Base-by-base conservation (phyloP, 495 filamentous ascomycete genomes). In the Darksidea phi region DNA sequence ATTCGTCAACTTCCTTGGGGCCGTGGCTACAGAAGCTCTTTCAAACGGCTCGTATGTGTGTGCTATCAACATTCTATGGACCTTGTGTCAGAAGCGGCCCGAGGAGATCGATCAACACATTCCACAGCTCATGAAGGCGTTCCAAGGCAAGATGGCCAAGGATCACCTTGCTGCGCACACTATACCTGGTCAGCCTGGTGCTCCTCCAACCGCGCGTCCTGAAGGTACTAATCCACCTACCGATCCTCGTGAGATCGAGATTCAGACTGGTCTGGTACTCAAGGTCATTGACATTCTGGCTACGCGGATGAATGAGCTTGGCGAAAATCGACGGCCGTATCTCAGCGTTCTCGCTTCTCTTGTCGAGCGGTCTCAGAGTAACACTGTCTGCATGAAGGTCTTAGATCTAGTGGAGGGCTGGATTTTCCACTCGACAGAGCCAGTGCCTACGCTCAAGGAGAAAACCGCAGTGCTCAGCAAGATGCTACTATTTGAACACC, bases 401-500 rank as follows among this genome's bases (percentile, higher is more conserved):
- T 76, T 99, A 8, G 84, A 88, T 23, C 93, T 97, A 82, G 92
- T 96, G n/a, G 91, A 96, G 68, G 78, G 77, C 4, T 99, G 95
- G 95, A 88, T 97, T 12, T 97, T 99, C 80, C 82, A 89, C 53
- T 91, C 90, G 1, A 89, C 87, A 28, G 92, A 96, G 57, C 88
- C 89, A 4, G 96, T 92, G 82, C 95, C 95, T 1, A 96, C 93
- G 0, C 77, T 97, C 4, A 99, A 99, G 71, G 95, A 99, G 74
- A 97, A 97, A 76, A 96, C 90, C 0, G 95, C 95, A 0, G 93
- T 99, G 0, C 72, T 99, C 17, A 89, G 91, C 67, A 99, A 99
- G 74, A 99, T 99, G 95, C 76, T 97, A 38, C 84, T 91, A 0
- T 97, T 99, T 59, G 95, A 99, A 71, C 82, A 87, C 49, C 82